Conservation (phyloP, 495 filamentous ascomycete genomes). For the Apiosordaria backusii region DNA sequence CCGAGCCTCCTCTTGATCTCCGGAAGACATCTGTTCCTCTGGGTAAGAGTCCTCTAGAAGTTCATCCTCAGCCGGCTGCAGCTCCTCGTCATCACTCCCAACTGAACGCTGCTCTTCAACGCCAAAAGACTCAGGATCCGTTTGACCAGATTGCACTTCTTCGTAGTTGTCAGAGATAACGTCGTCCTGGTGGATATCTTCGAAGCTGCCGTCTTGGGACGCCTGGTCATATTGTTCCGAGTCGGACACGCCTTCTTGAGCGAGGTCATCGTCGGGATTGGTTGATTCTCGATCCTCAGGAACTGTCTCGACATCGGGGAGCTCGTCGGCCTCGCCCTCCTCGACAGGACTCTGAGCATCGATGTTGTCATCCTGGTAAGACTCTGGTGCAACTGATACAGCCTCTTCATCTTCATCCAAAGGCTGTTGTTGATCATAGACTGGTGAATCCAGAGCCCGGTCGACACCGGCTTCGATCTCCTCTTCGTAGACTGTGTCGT, state of each 20-base stretch:
- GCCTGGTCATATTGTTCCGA: background rate
- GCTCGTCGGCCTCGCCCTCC: background rate
- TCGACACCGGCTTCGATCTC: background rate
- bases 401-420: background rate
- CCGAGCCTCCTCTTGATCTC: background rate
- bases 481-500: background rate
- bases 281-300: background rate
- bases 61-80: background rate
- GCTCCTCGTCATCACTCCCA: background rate
- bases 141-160: background rate
- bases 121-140: background rate
- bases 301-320: background rate
- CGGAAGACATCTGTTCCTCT: background rate
- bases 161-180: background rate
- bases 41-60: background rate
- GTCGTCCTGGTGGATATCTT: background rate
- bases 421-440: background rate
- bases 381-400: too few species aligned
- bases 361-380: background rate
- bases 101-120: background rate
- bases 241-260: background rate
- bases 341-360: background rate
- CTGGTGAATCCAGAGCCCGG: background rate
- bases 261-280: background rate
- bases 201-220: background rate